Conservation (phyloP, 371 early-diverging fungal species). For the Lichtheimia corymbifera region DNA sequence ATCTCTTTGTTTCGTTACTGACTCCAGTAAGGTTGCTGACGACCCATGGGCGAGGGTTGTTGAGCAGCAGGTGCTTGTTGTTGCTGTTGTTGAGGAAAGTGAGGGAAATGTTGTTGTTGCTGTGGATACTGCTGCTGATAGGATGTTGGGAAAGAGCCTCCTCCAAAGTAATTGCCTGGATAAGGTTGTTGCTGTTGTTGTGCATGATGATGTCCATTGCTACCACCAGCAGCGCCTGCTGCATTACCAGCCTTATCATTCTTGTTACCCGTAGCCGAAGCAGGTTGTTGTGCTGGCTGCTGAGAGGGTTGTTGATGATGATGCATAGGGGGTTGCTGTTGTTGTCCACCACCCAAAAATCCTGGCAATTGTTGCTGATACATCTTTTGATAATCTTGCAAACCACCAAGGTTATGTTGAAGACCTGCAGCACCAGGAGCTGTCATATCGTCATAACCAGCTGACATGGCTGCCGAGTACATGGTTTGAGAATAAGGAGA, state of each 20-base stretch:
- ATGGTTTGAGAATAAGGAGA: constrained; percentile 44
- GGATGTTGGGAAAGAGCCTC: constrained; percentile 1
- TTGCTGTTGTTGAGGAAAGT: constrained; percentile 9
- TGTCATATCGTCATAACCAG: constrained; percentile 51
- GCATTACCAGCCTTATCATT: constrained; percentile 6
- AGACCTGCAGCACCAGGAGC: constrained; percentile 12
- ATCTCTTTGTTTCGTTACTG: constrained; percentile 8
- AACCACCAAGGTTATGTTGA: constrained; percentile 33
- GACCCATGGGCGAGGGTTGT: constrained; percentile 5
- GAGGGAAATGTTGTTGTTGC: constrained; percentile 14
- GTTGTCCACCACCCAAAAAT: constrained; percentile 9
- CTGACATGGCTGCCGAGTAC: constrained; percentile 6
- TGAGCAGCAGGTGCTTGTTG: constrained; percentile 14
- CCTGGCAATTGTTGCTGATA: constrained; percentile 8
- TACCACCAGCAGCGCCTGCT: constrained; percentile 18
- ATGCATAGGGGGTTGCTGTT: not conserved
- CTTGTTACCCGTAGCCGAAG: not conserved
- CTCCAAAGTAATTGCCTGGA: constrained; percentile 3
- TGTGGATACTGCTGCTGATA: constrained; percentile 19
- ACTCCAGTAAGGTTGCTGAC: constrained; percentile 18
- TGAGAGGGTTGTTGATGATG: constrained; percentile 6
- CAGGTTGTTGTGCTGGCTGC: not conserved
- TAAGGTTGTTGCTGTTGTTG: constrained; percentile 18
- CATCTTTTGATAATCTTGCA: constrained; percentile 50
- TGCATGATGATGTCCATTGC: constrained; percentile 18